Conservation (phyloP, 2,329 filamentous ascomycete genomes). For the Esteya vermicola region DNA sequence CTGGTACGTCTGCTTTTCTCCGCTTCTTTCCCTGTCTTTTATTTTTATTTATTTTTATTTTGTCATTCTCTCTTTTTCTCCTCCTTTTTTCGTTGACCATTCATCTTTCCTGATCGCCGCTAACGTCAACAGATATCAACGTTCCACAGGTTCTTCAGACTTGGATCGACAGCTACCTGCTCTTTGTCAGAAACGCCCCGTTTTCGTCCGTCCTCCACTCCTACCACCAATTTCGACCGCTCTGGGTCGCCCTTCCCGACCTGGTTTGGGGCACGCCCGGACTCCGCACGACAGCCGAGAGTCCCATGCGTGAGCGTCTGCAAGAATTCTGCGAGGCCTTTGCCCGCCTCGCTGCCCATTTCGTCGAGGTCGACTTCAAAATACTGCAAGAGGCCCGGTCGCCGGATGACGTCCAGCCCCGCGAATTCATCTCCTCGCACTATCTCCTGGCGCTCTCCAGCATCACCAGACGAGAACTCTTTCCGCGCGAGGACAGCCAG, state of each 20-base stretch:
- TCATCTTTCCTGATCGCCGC: no score
- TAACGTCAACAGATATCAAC: slow-evolving; percentile 24
- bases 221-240: slow-evolving; percentile 26
- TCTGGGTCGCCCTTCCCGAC: slow-evolving; percentile 40
- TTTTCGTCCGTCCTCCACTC: slow-evolving; percentile 24
- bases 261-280: slow-evolving; percentile 22
- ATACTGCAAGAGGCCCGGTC: slow-evolving; percentile 15
- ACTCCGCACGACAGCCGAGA: slow-evolving; percentile 4
- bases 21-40: slow-evolving; percentile 7
- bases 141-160: slow-evolving; percentile 27
- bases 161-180: slow-evolving; percentile 37
- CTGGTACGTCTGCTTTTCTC: slow-evolving; percentile 9
- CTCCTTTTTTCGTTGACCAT: no score
- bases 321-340: slow-evolving; percentile 25
- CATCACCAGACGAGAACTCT: slow-evolving; percentile 17
- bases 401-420: slow-evolving; percentile 17
- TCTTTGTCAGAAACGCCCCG: slow-evolving; percentile 21
- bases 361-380: slow-evolving; percentile 34
- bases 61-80: no score
- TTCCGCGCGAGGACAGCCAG: slow-evolving; percentile 14
- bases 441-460: slow-evolving; percentile 31
- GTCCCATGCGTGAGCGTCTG: slow-evolving; percentile 18
- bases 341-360: slow-evolving; percentile 35
- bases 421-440: slow-evolving; percentile 25
- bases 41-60: no score